Evolutionary conservation across 139 green algal genomes (phyloP), one percentile per base, ranked within the genome.

Genomic region (Micractinium conductrix): DNA sequence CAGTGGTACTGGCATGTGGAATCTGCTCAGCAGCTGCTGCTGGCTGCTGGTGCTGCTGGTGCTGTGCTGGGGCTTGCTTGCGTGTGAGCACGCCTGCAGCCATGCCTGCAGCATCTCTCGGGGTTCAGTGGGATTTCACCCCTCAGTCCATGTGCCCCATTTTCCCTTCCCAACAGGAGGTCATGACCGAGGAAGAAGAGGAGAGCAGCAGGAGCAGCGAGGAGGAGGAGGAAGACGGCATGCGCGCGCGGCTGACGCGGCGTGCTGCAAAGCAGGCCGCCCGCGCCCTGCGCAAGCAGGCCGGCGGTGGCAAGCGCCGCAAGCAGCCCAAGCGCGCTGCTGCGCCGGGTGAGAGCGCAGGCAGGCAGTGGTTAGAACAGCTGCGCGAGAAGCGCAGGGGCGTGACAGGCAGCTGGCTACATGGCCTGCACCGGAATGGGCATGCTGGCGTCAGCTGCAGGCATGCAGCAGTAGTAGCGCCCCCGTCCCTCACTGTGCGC

Each of bases 151-250:
- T 28, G 5, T 22, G 42, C 26, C 9, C 3, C 24, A 12, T 55
- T 48, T 8, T 55, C 4, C 50, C 35, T 24, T 45, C 7, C 1
- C 48, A n/a, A 40, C 76, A 83, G 62, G 78, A 62, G 17, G 16
- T 62, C 19, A n/a, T n/a, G n/a, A n/a, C n/a, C n/a, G n/a, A n/a
- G n/a, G 78, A 83, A 17, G 78, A 83, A 62, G 60, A 83, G 43
- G 44, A 60, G 22, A 45, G 43, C 40, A 83, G 78, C 62, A 45
- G 43, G 19, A n/a, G 65, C 6, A 28, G 33, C 5, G 62, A 74
- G 60, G 78, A 75, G 78, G 65, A 53, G 33, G 42, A 74, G 30
- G 78, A 83, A 7, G 43, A 65, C 4, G 60, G 62, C 40, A 22
- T 43, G n/a, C 43, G n/a, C 14, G 30, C 42, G 3, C 78, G 78